Evolutionary conservation across 805 yeast genomes (phyloP).

Genomic region (Candida railenensis): DNA sequence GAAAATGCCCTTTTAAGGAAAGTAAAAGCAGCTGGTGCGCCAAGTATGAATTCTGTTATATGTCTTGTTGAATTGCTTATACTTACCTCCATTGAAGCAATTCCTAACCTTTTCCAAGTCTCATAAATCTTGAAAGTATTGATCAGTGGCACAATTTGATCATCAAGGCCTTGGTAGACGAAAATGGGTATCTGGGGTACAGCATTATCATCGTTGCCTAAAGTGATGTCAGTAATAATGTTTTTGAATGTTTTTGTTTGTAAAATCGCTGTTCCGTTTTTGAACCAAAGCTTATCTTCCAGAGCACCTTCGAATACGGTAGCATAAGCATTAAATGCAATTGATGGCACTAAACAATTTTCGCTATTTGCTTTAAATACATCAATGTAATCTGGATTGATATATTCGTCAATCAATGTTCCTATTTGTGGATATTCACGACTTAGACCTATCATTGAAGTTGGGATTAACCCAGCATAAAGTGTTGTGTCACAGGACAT

Average conservation of each 20-base stretch:
- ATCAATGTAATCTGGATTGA: not conserved
- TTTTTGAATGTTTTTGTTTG: not conserved
- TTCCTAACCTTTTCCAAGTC: slow-evolving; percentile 23
- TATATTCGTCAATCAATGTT: slow-evolving; percentile 1
- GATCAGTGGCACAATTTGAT: slow-evolving; percentile 16
- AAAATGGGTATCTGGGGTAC: slow-evolving; percentile 21
- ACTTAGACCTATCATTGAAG: slow-evolving; percentile 20
- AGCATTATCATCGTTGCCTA: slow-evolving; percentile 8
- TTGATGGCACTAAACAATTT: not conserved
- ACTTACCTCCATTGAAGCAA: slow-evolving; percentile 22
- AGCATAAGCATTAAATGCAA: not conserved
- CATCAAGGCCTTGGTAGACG: slow-evolving; percentile 18
- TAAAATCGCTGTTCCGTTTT: slow-evolving; percentile 6
- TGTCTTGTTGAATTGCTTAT: slow-evolving; percentile 17
- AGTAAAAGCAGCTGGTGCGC: slow-evolving; percentile 18
- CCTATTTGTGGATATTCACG: slow-evolving; percentile 19
- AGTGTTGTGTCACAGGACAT: slow-evolving; percentile 15
- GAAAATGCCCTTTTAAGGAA: slow-evolving; percentile 17
- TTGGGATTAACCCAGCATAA: slow-evolving; percentile 19
- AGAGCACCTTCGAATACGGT: slow-evolving; percentile 2
- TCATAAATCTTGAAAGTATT: slow-evolving; percentile 15
- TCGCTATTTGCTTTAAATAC: not conserved
- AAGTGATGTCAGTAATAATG: slow-evolving; percentile 1
- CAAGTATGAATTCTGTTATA: slow-evolving; percentile 14
- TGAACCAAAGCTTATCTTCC: slow-evolving; percentile 1